Percentiles rank a stretch among this genome's conserved stretches.
Evolutionary conservation across 805 yeast species (phyloP).

Genomic region (Komagataella ulmi): DNA sequence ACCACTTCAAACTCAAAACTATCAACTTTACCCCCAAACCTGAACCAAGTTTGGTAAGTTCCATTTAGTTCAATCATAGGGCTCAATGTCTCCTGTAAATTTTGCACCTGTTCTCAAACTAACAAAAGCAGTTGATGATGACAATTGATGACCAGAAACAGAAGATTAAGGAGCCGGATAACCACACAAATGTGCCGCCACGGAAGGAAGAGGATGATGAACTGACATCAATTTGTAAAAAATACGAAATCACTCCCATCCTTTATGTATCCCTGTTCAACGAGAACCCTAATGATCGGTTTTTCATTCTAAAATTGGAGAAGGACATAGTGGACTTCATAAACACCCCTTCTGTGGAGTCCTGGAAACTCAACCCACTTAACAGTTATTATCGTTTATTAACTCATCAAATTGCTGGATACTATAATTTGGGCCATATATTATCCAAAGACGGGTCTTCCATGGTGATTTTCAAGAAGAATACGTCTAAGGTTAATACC

Average conservation of each 20-base stretch:
- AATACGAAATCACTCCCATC: slow-evolving; percentile 6
- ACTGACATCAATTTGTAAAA: slow-evolving; percentile 10
- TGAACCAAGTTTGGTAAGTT: neutral
- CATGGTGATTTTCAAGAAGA: slow-evolving; percentile 23
- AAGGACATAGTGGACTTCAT: slow-evolving; percentile 31
- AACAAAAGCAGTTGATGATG: neutral
- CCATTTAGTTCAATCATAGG: neutral
- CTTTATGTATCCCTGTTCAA: slow-evolving; percentile 23
- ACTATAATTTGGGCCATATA: slow-evolving; percentile 47
- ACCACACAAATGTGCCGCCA: neutral
- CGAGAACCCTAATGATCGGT: slow-evolving; percentile 26
- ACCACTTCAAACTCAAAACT: neutral
- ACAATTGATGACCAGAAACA: neutral
- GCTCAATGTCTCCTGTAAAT: neutral
- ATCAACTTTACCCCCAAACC: neutral
- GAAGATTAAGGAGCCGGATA: neutral
- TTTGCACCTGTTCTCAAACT: neutral
- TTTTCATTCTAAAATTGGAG: slow-evolving; percentile 36
- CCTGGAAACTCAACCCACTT: slow-evolving; percentile 35
- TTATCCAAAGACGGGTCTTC: slow-evolving; percentile 37
- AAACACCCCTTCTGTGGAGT: slow-evolving; percentile 21
- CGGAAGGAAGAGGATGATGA: neutral
- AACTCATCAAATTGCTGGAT: slow-evolving; percentile 59
- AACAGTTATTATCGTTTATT: slow-evolving; percentile 59
- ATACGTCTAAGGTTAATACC: slow-evolving; percentile 21